Evolutionary conservation across 345 rosid genomes (phyloP), one percentile per base, ranked within the genome.

Genomic region (Lepidium aucheri): DNA sequence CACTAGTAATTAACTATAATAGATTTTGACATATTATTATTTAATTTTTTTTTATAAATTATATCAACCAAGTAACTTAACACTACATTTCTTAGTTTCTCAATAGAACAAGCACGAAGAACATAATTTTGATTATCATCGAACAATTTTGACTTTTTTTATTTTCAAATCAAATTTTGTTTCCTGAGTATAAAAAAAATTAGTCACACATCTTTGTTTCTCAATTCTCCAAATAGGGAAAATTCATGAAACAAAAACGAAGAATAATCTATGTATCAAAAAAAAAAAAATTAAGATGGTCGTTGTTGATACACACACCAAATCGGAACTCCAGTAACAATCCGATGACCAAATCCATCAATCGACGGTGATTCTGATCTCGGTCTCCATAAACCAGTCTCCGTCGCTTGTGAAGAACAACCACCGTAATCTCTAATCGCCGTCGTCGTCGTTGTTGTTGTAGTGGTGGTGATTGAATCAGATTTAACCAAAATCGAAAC

Each of bases 401-500:
- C 64, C 9, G 32, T 9, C 7, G 52, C 65, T 39, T 72, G 70
- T 3, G 76, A 46, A 1, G 76, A 64, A 41, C 65, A 72, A 0
- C 32, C 65, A 0, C 45, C 38, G 12, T 53, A 47, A 14, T 54
- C 69, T 1, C 4, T 61, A 1, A 9, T 9, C 5, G 9, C 12
- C 56, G 42, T 34, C 15, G 59, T 53, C 4, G 20, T 6, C 3
- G 56, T n/a, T 26, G 30, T 26, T 4, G 30, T 26, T n/a, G n/a
- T n/a, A n/a, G n/a, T n/a, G n/a, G n/a, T n/a, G n/a, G n/a, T n/a
- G n/a, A n/a, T n/a, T 20, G 33, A 40, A 36, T 38, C 62, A 28
- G 62, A 39, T 39, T 67, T 79, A 16, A 84, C 79, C 35, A 80
- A 63, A 9, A 85, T 83, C 0, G 95, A 90, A 47, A 90, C 44